Base-by-base conservation (phyloP, 2,329 filamentous ascomycete genomes). In the Venturia nashicola region DNA sequence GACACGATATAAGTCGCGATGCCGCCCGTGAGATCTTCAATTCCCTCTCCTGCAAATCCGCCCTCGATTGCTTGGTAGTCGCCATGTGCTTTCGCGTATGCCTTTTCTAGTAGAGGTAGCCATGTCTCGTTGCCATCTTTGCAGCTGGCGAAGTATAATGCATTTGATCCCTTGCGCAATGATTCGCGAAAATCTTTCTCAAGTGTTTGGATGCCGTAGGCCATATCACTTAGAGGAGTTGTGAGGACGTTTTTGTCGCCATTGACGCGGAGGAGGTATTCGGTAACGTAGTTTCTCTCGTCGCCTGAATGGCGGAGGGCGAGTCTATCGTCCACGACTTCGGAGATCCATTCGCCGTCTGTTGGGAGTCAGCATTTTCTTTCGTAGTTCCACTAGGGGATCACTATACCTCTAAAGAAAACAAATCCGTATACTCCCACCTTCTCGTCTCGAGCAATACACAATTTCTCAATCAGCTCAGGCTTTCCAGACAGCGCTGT, bases 281-380 rank as follows among this genome's bases (percentile, higher is more conserved):
- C 65, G 5, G 65, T 66, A 34, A 42, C 64, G 27, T 65, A 62
- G 18, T 65, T 54, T 36, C 32, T 57, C 66, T 40, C 18, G 71
- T 73, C 44, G 71, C 89, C 87, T 0, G 86, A 85, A 0, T 86
- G 86, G 46, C 83, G 86, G 32, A 96, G 82, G 72, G 89, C 96
- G 0, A 96, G 80, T 74, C 95, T 94, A 74, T 96, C 91, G 70
- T 96, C 92, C 62, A 96, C 84, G 61, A 96, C 92, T 59, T 89
- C 92, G 71, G 90, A 91, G 65, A 93, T 88, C 91, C 91, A 96
- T 73, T 91, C 89, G 60, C 89, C 89, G 67, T 91, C 88, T 80
- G 63, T 14, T 32, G 18, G 48, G 32, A 9, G 12, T 61, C 23
- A 61, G 59, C 27, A 44, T 46, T 16, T 14, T n/a, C n/a, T 18